These are phyloP conservation scores for Malus sylvestris DNA, from an alignment of 306 rosid species.

Conservation along the genomic window DNA sequence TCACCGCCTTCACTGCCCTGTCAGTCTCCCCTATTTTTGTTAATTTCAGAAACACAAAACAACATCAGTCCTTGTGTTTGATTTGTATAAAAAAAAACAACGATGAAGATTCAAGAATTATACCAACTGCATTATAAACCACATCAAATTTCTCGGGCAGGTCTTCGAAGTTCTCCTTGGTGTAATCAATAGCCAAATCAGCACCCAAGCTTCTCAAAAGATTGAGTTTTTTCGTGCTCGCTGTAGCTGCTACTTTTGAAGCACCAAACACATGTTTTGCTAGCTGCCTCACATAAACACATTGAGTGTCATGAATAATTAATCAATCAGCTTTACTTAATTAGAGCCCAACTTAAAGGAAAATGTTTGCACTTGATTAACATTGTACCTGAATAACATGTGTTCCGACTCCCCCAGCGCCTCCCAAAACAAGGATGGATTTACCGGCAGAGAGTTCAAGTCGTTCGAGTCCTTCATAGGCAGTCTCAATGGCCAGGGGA, in stretches of 20 bases:
- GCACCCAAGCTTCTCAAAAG: constrained; percentile 50
- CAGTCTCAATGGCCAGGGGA: constrained; percentile 59
- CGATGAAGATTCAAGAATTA: background rate
- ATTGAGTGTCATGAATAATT: background rate
- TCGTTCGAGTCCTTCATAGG: constrained; percentile 58
- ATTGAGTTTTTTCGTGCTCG: constrained; percentile 53
- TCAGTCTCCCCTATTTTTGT: background rate
- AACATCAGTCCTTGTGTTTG: background rate
- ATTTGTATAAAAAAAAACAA: no score
- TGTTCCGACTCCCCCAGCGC: constrained; percentile 74
- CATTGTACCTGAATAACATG: constrained; percentile 44
- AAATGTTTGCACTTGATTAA: background rate
- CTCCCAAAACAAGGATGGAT: constrained; percentile 66
- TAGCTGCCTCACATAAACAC: constrained; percentile 25
- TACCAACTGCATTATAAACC: constrained; percentile 60
- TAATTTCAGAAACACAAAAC: background rate
- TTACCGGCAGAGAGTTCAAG: constrained; percentile 35
- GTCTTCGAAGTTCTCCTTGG: constrained; percentile 48
- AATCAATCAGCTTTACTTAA: background rate
- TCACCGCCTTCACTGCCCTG: background rate
- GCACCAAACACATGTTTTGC: constrained; percentile 68
- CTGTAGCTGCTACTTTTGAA: constrained; percentile 57
- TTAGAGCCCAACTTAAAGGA: background rate
- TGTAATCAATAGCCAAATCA: constrained; percentile 56
- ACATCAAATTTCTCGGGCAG: constrained; percentile 58